phyloP scores from a whole-genome alignment of 2,329 filamentous ascomycete species.

The Sphaerulina musiva region DNA sequence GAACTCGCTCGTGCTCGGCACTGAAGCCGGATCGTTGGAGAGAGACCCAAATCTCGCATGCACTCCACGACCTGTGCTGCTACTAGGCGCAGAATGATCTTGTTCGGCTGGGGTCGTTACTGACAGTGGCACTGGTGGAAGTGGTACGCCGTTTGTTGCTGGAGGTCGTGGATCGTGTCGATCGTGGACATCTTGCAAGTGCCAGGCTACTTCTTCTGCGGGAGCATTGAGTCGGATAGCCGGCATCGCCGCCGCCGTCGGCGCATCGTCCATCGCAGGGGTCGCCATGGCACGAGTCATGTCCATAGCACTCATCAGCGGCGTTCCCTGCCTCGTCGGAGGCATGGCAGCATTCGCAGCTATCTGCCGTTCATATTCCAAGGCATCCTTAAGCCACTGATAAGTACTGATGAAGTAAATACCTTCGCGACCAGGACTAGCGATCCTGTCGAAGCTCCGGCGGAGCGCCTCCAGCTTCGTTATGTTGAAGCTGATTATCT shows the following conservation, averaged over 20 bases:
- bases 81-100: no score
- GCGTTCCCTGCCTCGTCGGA: conserved; percentile 1
- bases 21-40: no score
- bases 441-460: conserved; percentile 8
- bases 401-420: conserved; percentile 6
- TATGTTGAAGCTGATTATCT: conserved; percentile 6
- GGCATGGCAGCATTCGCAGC: conserved; percentile 3
- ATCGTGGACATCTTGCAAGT: conserved; percentile 1
- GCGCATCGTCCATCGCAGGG: not conserved
- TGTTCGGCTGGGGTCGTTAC: not conserved
- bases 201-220: not conserved
- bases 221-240: not conserved
- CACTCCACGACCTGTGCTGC: no score
- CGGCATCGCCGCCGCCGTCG: not conserved
- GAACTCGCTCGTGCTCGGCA: no score
- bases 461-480: conserved; percentile 5
- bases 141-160: not conserved
- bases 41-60: no score
- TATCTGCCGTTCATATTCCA: conserved; percentile 8
- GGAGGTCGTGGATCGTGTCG: not conserved
- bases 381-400: conserved; percentile 6
- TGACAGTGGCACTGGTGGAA: not conserved
- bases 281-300: conserved; percentile 10
- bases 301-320: conserved; percentile 10
- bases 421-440: conserved; percentile 5